Base-by-base conservation (phyloP, 345 rosid species). In the Alliaria petiolata region DNA sequence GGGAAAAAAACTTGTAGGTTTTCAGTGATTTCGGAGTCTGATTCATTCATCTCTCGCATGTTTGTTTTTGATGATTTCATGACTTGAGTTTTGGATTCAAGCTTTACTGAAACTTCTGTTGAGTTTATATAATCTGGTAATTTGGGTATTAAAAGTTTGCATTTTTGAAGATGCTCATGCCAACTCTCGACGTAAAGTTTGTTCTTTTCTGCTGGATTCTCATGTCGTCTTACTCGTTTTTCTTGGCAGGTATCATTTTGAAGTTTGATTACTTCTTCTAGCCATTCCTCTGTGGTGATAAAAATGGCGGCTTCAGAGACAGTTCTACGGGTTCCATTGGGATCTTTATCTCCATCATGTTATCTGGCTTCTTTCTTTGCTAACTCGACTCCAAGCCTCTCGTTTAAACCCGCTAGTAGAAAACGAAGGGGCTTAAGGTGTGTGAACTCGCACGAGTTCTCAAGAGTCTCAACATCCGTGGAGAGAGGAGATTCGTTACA, bases 301-400 rank as follows among this genome's bases (percentile, higher is more conserved):
- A 16, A 75, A 38, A 83, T 87, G 86, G 85, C 83, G 17, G 65
- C 83, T 78, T 49, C 80, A 28, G 78, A 79, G 56, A 79, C 84
- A 31, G 66, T 67, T 78, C 39, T 87, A n/a, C 79, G 66, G 40
- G 63, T 74, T 65, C 72, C 65, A 31, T 67, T 80, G 0, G 75
- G 76, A 26, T 61, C 68, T 36, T 71, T 80, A 7, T 76, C 67
- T 62, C 69, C 52, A 40, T 54, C 64, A 39, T 55, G 40, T 69
- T 49, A 57, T 25, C 62, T 64, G 6, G 54, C 76, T 78, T 62
- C 55, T 6, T 60, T 61, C 76, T 59, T 62, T 30, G 65, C 70
- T 35, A 49, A 58, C 69, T 65, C 67, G 0, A 70, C 67, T 46
- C 77, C 83, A 3, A 47, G 13, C 56, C 35, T 69, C 74, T 76